A percentile compares a stretch with the other conserved stretches of the same genome.
Conservation (phyloP, 164 flowering plant genomes). For the Umbilicus rupestris region DNA sequence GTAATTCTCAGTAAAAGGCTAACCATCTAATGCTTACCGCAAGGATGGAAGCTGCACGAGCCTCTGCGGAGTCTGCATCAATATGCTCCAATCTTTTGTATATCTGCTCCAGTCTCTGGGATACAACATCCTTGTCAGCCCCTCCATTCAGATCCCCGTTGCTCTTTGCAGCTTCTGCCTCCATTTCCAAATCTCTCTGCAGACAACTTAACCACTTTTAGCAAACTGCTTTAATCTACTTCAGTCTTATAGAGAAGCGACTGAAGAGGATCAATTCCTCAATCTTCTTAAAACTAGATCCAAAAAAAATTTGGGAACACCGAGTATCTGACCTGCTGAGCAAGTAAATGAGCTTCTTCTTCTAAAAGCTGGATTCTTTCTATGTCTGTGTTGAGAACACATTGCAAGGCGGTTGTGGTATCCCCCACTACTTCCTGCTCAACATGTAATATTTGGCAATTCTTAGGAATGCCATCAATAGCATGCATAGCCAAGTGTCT, state of each 20-base stretch:
- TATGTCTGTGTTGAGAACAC: constrained; percentile 82
- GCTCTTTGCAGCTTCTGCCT: constrained; percentile 27
- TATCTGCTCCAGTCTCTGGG: constrained; percentile 68
- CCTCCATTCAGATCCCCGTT: constrained; percentile 31
- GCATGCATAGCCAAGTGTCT: constrained; percentile 98
- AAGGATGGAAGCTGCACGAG: constrained; percentile 95
- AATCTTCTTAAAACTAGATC: neutral
- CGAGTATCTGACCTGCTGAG: constrained; percentile 47
- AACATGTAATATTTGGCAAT: constrained; percentile 91
- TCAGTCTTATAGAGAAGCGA: neutral
- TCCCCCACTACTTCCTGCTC: constrained; percentile 99
- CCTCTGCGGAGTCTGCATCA: constrained; percentile 90
- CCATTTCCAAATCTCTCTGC: constrained; percentile 66
- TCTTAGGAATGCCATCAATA: constrained; percentile 90
- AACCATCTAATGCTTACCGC: constrained; percentile 49
- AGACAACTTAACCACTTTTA: constrained; percentile 9
- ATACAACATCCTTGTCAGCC: constrained; percentile 40
- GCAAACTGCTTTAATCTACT: neutral
- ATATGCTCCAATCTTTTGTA: constrained; percentile 82
- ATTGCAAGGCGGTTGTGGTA: constrained; percentile 74
- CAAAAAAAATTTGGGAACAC: neutral
- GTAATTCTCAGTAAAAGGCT: neutral
- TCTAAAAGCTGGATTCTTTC: constrained; percentile 79
- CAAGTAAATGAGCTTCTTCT: constrained; percentile 73
- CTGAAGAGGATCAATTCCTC: neutral